Conservation (phyloP, 768 basidiomycete genomes). For the Leccinum rimulosum region DNA sequence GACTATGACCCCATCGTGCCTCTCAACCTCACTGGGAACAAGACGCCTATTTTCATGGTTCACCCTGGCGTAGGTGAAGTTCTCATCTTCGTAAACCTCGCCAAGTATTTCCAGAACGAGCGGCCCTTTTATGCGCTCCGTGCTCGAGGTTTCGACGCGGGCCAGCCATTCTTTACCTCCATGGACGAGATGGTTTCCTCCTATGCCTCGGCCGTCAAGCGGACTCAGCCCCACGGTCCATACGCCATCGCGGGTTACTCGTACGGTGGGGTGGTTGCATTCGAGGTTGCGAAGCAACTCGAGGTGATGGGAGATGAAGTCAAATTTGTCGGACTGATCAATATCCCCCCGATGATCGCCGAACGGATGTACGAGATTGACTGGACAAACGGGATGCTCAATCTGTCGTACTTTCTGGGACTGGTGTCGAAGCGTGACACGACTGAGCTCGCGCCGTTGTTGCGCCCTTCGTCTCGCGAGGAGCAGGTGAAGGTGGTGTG, state of each 20-base stretch:
- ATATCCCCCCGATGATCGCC: neutral
- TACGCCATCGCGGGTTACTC: constrained; percentile 1
- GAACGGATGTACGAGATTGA: neutral
- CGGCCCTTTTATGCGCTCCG: neutral
- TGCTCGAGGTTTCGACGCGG: neutral
- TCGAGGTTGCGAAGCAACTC: neutral
- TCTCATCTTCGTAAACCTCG: neutral
- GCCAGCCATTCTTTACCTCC: neutral
- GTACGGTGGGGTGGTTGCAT: neutral
- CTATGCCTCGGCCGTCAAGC: neutral
- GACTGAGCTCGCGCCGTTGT: neutral
- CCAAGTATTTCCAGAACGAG: neutral
- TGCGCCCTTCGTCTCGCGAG: neutral
- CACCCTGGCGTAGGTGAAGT: constrained; percentile 1
- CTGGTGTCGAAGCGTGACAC: neutral
- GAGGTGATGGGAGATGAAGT: neutral
- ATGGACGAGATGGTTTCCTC: neutral
- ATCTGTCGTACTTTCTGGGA: neutral
- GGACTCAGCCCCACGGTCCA: neutral
- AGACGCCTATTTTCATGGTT: constrained; percentile 1
- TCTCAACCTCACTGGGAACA: neutral
- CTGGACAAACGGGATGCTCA: neutral
- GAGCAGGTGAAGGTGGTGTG: neutral
- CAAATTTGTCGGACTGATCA: neutral
- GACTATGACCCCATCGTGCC: neutral